Evolutionary conservation across 2,329 filamentous ascomycete genomes (phyloP), one percentile per base, ranked within the genome.

Genomic region (Chalaropsis ovoidea): DNA sequence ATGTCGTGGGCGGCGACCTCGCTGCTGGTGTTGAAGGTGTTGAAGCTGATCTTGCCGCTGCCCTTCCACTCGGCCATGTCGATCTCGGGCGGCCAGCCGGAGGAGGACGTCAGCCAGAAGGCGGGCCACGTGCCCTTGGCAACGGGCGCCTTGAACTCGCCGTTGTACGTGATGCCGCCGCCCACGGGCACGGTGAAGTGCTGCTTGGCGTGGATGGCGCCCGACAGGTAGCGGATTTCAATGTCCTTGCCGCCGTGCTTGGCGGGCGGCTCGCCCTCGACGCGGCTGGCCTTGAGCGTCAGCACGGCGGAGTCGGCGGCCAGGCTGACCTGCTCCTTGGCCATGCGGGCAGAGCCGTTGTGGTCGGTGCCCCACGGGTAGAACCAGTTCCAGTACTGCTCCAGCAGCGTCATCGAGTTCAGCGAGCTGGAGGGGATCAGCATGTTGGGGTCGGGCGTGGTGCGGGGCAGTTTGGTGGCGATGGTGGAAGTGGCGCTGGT

Each of bases 61-160:
- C 82, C 82, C 70, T 84, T 84, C 82, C 82, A 84, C 72, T 84
- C 82, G 0, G 81, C 81, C 72, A 84, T 76, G 70, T 84, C 82
- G 65, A 84, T 78, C 76, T 84, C 82, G 0, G 82, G 82, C 17
- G 81, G 82, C 82, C 82, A 84, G 0, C 77, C 75, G 56, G 80
- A 71, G 0, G 80, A 80, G 0, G 76, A 80, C 1, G 80, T 83
- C 15, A 84, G 72, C 82, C 81, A 84, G 69, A 84, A 84, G 0
- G 82, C 82, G 0, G 82, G 81, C 82, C 82, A 84, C 0, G 80
- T 82, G 6, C 80, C 77, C 67, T 74, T 72, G 0, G 71, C 71
- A 1, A 75, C 75, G 8, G 76, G 73, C 5, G 77, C 77, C 63
- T 70, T 71, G 69, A 79, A 75, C 68, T 77, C 75, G 61, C 73